A percentile compares a stretch with the other conserved stretches of the same genome.
phyloP scores from a whole-genome alignment of 257 asterid genomes.

The Paraleonurus japonicus region DNA sequence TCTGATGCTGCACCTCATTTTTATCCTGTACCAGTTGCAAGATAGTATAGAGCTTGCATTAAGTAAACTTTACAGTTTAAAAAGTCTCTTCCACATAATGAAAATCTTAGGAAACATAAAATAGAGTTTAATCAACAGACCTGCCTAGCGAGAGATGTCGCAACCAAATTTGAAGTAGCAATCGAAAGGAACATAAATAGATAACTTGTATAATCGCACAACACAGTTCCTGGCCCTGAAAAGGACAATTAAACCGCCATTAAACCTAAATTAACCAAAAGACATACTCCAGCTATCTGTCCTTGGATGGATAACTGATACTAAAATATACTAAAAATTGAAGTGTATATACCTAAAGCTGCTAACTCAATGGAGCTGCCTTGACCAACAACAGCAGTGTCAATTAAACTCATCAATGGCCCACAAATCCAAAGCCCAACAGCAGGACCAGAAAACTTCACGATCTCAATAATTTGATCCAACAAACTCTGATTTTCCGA shows the following conservation, averaged over 20 bases:
- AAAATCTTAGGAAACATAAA: not conserved
- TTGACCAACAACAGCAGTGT: slow-evolving; percentile 80
- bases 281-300: not conserved
- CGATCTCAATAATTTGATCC: slow-evolving; percentile 64
- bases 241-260: slow-evolving; percentile 16
- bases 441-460: slow-evolving; percentile 83
- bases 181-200: slow-evolving; percentile 84
- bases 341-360: slow-evolving; percentile 54
- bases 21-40: slow-evolving; percentile 53
- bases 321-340: not conserved
- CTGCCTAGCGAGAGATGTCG: slow-evolving; percentile 74
- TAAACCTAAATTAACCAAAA: not conserved
- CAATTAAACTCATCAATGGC: slow-evolving; percentile 84
- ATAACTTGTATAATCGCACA: slow-evolving; percentile 67
- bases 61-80: slow-evolving; percentile 16
- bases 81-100: not conserved
- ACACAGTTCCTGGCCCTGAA: slow-evolving; percentile 84
- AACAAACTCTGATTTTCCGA: slow-evolving; percentile 47
- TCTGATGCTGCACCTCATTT: slow-evolving; percentile 75
- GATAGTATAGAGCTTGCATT: slow-evolving; percentile 7
- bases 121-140: slow-evolving; percentile 46
- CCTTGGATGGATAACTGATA: not conserved
- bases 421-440: slow-evolving; percentile 86
- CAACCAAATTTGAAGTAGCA: slow-evolving; percentile 90
- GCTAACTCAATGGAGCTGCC: slow-evolving; percentile 84